phyloP scores from a whole-genome alignment of 305 asterid species.

The Fraxinus sp. region DNA sequence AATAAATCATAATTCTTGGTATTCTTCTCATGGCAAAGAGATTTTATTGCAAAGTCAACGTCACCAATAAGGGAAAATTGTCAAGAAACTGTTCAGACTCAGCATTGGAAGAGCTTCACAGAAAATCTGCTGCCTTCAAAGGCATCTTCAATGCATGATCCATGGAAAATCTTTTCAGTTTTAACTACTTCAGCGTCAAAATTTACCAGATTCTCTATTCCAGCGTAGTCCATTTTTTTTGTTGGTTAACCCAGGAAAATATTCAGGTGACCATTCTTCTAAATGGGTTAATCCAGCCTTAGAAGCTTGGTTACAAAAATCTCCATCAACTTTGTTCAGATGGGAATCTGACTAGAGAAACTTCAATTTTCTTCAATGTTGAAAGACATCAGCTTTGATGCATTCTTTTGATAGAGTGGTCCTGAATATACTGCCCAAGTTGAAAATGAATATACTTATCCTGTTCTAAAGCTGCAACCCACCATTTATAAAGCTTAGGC shows the following conservation, averaged over 20 bases:
- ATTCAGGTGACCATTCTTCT: background rate
- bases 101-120: background rate
- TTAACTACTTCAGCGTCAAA: background rate
- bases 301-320: background rate
- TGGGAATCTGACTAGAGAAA: background rate
- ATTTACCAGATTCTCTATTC: background rate
- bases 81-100: background rate
- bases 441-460: background rate
- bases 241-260: background rate
- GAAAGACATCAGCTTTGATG: background rate
- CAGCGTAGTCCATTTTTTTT: background rate
- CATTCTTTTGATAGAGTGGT: background rate
- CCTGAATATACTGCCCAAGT: background rate
- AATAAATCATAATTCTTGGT: background rate
- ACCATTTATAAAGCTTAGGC: background rate
- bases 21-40: background rate
- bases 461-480: background rate
- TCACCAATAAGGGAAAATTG: background rate
- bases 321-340: background rate
- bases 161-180: background rate
- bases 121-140: background rate
- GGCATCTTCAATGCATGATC: constrained; percentile 2
- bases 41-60: background rate
- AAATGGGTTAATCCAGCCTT: background rate
- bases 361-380: background rate